Evolutionary conservation across 371 early-diverging fungal genomes (phyloP).

Genomic region (Apophysomyces elegans): DNA sequence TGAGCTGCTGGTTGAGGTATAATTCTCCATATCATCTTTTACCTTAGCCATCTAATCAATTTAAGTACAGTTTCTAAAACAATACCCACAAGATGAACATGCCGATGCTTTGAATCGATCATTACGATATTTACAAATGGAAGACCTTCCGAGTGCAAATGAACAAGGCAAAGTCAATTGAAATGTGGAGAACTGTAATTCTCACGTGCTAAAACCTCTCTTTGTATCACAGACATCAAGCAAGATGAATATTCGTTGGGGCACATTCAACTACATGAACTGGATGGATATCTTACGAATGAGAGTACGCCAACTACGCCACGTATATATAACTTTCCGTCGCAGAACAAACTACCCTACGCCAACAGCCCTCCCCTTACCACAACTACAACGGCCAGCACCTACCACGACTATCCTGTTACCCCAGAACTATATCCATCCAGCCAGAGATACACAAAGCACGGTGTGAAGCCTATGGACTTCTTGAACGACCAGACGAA

Average conservation of each 20-base stretch:
- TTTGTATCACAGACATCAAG: background rate
- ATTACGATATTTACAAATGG: slow-evolving; percentile 18
- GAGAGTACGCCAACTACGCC: background rate
- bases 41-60: too few species aligned
- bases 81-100: slow-evolving; percentile 26
- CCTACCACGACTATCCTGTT: background rate
- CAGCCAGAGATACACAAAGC: background rate
- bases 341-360: background rate
- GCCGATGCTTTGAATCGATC: slow-evolving; percentile 15
- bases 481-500: slow-evolving; percentile 22
- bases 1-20: slow-evolving; percentile 32
- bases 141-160: background rate
- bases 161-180: background rate
- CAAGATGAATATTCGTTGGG: slow-evolving; percentile 2
- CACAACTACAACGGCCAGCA: background rate
- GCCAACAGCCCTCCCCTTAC: background rate
- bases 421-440: background rate
- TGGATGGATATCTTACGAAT: background rate
- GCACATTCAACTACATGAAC: background rate
- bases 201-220: background rate
- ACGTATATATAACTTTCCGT: background rate
- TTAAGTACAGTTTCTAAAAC: slow-evolving; percentile 20
- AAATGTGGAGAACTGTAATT: background rate
- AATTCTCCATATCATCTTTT: background rate
- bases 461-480: slow-evolving; percentile 31